These are phyloP conservation scores for Tricholoma furcatifolium DNA, from an alignment of 768 basidiomycete genomes.

Conservation along the genomic window DNA sequence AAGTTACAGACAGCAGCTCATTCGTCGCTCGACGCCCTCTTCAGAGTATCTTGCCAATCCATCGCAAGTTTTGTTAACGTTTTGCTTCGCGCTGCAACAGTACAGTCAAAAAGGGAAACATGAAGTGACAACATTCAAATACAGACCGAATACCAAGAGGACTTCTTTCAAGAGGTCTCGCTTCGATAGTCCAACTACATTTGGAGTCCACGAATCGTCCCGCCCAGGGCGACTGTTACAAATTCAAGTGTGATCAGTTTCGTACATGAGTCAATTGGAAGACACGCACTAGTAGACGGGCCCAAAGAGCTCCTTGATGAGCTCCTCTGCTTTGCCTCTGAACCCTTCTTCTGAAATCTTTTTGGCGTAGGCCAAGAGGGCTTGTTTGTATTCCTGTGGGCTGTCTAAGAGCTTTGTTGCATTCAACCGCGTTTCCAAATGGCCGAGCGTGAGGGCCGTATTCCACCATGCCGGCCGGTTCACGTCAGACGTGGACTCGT, in stretches of 20 bases:
- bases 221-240: slow-evolving; percentile 62
- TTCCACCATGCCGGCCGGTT: slow-evolving; percentile 77
- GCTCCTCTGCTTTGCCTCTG: slow-evolving; percentile 83
- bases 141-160: slow-evolving; percentile 72
- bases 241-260: background rate
- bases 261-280: background rate
- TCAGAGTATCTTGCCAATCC: slow-evolving; percentile 83
- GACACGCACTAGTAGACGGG: slow-evolving; percentile 82
- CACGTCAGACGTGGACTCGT: slow-evolving; percentile 37
- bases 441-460: slow-evolving; percentile 80
- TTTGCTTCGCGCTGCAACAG: slow-evolving; percentile 62
- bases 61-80: slow-evolving; percentile 70
- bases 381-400: slow-evolving; percentile 79
- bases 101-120: background rate
- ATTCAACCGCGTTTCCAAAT: slow-evolving; percentile 81
- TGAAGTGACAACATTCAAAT: background rate
- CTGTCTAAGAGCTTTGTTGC: slow-evolving; percentile 77
- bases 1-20: slow-evolving; percentile 7
- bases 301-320: slow-evolving; percentile 87
- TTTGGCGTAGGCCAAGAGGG: slow-evolving; percentile 74
- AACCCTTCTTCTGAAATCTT: slow-evolving; percentile 90
- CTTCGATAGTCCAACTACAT: slow-evolving; percentile 69
- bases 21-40: slow-evolving; percentile 60
- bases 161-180: slow-evolving; percentile 85
- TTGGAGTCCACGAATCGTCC: slow-evolving; percentile 66